These are phyloP conservation scores for Ceratocystiopsis sp. DNA, from an alignment of 2,329 filamentous ascomycete genomes.

Conservation along the genomic window DNA sequence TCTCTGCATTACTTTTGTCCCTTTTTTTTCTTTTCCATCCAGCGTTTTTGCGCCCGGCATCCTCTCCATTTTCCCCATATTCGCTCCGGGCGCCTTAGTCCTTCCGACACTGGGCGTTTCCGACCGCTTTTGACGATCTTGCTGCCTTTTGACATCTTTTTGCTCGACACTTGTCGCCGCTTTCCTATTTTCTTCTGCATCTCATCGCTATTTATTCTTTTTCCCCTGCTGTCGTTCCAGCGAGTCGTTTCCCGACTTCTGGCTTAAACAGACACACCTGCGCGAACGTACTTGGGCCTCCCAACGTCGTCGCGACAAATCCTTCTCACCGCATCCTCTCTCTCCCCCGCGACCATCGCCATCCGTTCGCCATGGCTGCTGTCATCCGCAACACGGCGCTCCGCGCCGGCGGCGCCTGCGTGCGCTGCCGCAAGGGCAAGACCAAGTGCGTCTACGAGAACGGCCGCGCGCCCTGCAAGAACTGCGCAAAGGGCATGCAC, in stretches of 20 bases:
- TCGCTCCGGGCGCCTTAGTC: too few species aligned
- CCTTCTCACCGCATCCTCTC: neutral
- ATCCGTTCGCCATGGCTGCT: conserved; percentile 21
- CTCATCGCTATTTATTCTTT: too few species aligned
- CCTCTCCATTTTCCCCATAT: neutral
- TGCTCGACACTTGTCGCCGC: too few species aligned
- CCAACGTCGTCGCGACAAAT: neutral
- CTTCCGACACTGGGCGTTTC: neutral
- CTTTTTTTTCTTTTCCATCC: conserved; percentile 1
- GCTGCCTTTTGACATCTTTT: too few species aligned
- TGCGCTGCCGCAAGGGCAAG: conserved; percentile 47
- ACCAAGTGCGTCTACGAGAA: conserved; percentile 48
- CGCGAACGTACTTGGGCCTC: neutral
- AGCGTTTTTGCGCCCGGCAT: conserved; percentile 1
- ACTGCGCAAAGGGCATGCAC: conserved; percentile 47
- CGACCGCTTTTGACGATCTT: neutral
- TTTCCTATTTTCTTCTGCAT: neutral
- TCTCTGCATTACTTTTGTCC: conserved; percentile 1
- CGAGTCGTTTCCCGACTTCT: too few species aligned
- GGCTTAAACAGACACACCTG: too few species aligned
- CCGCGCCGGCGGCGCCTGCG: conserved; percentile 42
- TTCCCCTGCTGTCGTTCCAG: neutral
- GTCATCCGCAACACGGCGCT: conserved; percentile 41
- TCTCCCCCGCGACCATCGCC: neutral
- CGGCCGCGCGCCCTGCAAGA: conserved; percentile 43